phyloP scores from a whole-genome alignment of 2,329 filamentous ascomycete genomes.

The Pseudocercospora vitis region DNA sequence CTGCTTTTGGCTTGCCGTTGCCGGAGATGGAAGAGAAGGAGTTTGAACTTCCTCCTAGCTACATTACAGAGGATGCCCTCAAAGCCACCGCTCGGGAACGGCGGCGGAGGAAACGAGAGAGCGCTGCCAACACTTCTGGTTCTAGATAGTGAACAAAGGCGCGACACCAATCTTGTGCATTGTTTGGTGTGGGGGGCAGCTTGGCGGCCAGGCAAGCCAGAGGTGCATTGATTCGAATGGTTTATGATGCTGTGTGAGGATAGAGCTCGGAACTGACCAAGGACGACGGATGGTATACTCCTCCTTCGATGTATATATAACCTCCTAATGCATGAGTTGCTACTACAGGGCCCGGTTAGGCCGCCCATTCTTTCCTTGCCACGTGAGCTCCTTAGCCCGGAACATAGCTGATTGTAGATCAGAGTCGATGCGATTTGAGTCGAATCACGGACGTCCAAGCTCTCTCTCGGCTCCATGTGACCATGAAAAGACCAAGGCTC shows the following conservation, averaged over 20 bases:
- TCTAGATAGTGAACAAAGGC: not conserved
- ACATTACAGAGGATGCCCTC: slow-evolving; percentile 50
- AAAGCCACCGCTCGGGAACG: slow-evolving; percentile 63
- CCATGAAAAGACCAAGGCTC: no score
- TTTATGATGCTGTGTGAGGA: not conserved
- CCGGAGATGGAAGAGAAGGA: slow-evolving; percentile 70
- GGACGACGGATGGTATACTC: not conserved
- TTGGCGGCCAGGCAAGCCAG: not conserved
- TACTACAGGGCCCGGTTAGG: not conserved
- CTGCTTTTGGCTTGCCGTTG: slow-evolving; percentile 79
- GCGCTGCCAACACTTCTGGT: slow-evolving; percentile 31
- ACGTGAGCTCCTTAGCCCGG: not conserved
- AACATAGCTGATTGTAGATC: no score
- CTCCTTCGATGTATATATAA: slow-evolving; percentile 1
- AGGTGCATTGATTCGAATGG: not conserved
- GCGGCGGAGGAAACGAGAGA: slow-evolving; percentile 60
- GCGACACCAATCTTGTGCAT: not conserved
- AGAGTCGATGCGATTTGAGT: no score
- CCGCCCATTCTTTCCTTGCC: no score
- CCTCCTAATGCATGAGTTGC: not conserved
- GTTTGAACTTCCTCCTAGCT: slow-evolving; percentile 72
- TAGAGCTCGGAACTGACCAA: not conserved
- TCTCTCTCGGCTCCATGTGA: no score
- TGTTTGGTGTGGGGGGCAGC: not conserved
- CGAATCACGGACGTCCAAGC: no score